Percentiles rank a stretch among this genome's conserved stretches.
Evolutionary conservation across 345 rosid genomes (phyloP).

Genomic region (Psidium guajava): DNA sequence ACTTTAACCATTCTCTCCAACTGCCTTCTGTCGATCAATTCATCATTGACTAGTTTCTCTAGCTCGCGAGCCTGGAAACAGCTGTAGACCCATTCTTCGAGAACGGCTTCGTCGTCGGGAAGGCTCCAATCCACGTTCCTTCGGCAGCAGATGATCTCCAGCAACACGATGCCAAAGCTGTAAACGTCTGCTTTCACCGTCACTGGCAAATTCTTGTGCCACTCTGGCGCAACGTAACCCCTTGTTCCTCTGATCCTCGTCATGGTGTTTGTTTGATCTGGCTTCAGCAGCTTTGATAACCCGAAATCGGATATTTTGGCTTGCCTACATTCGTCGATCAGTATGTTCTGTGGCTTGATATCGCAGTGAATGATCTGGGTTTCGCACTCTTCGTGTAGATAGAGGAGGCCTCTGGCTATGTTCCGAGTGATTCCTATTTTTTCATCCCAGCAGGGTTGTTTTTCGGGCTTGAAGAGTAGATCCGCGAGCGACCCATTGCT

Average conservation of each 20-base stretch:
- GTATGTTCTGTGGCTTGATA: conserved; percentile 17
- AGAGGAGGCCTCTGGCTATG: conserved; percentile 16
- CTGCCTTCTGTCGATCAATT: conserved; percentile 2
- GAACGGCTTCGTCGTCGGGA: conserved; percentile 3
- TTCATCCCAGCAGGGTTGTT: conserved; percentile 2
- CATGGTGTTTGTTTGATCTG: conserved; percentile 13
- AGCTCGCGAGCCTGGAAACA: conserved; percentile 1
- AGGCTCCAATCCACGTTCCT: not conserved
- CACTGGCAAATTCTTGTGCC: conserved; percentile 11
- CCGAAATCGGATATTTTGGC: conserved; percentile 20
- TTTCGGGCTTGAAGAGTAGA: conserved; percentile 5
- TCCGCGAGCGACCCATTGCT: conserved; percentile 17
- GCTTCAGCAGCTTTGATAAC: conserved; percentile 19
- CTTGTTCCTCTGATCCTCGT: conserved; percentile 11
- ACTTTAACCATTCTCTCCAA: conserved; percentile 7
- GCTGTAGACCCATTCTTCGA: conserved; percentile 11
- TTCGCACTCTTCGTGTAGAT: conserved; percentile 15
- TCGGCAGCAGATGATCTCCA: conserved; percentile 7
- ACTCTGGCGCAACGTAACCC: conserved; percentile 1
- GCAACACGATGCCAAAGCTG: conserved; percentile 15
- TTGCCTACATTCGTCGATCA: conserved; percentile 5
- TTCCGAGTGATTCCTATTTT: conserved; percentile 8
- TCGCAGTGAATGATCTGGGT: conserved; percentile 22
- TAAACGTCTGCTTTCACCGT: conserved; percentile 19
- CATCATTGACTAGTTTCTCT: not conserved